phyloP scores from a whole-genome alignment of 2,329 filamentous ascomycete genomes.

The Trichoderma sp. region DNA sequence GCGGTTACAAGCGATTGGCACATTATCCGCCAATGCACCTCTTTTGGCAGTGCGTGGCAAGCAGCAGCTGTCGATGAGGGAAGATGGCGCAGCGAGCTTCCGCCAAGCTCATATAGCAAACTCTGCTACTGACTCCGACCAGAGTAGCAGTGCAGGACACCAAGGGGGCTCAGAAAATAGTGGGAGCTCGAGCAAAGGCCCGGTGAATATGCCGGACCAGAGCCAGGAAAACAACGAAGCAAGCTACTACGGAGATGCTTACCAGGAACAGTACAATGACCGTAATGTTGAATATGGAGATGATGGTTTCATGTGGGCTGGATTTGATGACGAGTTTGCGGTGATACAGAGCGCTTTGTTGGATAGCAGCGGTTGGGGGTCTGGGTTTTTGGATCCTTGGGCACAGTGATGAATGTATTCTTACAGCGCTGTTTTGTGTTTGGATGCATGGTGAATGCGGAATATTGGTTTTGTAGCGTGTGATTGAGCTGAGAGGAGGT shows the following conservation, averaged over 20 bases:
- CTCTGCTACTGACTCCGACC: slow-evolving; percentile 6
- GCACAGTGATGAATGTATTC: not conserved
- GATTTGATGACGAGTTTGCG: slow-evolving; percentile 19
- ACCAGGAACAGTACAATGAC: not conserved
- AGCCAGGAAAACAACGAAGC: not conserved
- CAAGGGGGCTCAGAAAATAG: not conserved
- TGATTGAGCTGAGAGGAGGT: not conserved
- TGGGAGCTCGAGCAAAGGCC: not conserved
- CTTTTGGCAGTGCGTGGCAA: slow-evolving; percentile 6
- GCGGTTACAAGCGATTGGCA: slow-evolving; percentile 6
- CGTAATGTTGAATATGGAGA: not conserved
- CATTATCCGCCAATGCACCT: slow-evolving; percentile 10
- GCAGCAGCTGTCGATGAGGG: not conserved
- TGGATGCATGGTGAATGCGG: not conserved
- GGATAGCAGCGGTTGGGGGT: slow-evolving; percentile 18
- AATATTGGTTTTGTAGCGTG: not conserved
- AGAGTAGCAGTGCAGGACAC: not conserved
- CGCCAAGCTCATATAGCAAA: not conserved
- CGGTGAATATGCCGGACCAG: not conserved
- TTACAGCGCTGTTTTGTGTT: not conserved
- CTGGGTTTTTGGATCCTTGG: slow-evolving; percentile 18
- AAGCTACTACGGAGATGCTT: not conserved
- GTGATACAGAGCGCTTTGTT: slow-evolving; percentile 18
- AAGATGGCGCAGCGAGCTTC: not conserved
- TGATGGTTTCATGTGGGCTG: slow-evolving; percentile 20